phyloP scores from a whole-genome alignment of 371 early-diverging fungal species.

The Capillidium heterosporum region DNA sequence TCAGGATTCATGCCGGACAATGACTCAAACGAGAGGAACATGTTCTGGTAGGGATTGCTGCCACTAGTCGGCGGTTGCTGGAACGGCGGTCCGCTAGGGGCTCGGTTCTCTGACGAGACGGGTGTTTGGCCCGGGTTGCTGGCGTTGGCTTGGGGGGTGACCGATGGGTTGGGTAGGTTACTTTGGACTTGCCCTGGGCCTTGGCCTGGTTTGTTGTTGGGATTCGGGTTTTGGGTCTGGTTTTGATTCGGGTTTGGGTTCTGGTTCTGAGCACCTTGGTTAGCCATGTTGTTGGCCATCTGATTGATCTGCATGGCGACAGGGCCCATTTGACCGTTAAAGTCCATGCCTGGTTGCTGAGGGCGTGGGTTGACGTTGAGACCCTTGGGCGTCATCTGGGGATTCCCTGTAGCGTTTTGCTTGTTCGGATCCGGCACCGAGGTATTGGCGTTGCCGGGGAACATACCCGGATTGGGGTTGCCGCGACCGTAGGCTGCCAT shows the following conservation, averaged over 20 bases:
- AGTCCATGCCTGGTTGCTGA: not conserved
- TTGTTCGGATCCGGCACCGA: too few species aligned
- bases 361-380: not conserved
- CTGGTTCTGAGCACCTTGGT: too few species aligned
- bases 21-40: too few species aligned
- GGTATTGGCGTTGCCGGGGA: too few species aligned
- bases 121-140: not conserved
- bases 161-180: too few species aligned
- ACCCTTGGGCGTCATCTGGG: too few species aligned
- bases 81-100: not conserved
- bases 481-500: too few species aligned
- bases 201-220: not conserved
- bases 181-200: not conserved
- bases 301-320: not conserved
- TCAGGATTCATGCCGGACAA: too few species aligned
- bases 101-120: not conserved
- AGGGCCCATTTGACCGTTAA: not conserved
- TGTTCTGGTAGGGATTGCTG: not conserved
- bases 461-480: too few species aligned
- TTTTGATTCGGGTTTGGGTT: not conserved
- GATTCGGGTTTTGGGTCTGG: not conserved
- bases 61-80: not conserved
- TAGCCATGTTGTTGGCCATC: too few species aligned
- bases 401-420: too few species aligned
- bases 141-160: not conserved